Base-by-base conservation (phyloP, 2,329 filamentous ascomycete genomes). In the Diaporthe aspalathi region DNA sequence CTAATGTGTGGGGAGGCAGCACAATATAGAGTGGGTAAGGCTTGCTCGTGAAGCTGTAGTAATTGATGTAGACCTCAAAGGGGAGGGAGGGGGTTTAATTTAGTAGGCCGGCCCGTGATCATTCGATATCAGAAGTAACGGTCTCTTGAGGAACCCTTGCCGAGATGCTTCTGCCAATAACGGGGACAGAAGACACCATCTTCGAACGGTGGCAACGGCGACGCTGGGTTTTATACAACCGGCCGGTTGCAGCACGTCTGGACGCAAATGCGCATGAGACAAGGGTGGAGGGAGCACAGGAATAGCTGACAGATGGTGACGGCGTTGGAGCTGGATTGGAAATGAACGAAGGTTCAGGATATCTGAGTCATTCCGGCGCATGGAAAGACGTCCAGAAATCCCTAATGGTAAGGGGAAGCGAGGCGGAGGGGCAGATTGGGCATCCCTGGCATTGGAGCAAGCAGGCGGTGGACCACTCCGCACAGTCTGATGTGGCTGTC, bases 351-450 rank as follows among this genome's bases (percentile, higher is more conserved):
- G 40, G 50, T 56, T 47, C 29, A 70, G 60, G 52, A 32, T 56
- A 67, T 66, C 60, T 72, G 71, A 70, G 68, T 70, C 71, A 70
- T 70, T 62, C 47, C 68, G 68, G 38, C 24, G 62, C 50, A 67
- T n/a, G 71, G 68, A 67, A 9, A 63, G 43, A 20, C 43, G 20
- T 63, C 20, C 27, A 63, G 45, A 70, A 50, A 43, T 54, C 47
- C 16, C 54, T 67, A 54, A 72, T 4, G 71, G 68, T 53, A 72
- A 60, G 60, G 43, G 45, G 62, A 72, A n/a, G 60, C 71, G 62
- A 70, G 62, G 14, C 60, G 43, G 60, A 63, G 60, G 60, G 38
- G 53, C 43, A 50, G 57, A 29, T 62, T 49, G 66, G 52, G 47
- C 38, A 65, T 35, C 16, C 69, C 50, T 67, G 69, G 35, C 63